These are phyloP conservation scores for Blumeria graminis DNA, from an alignment of 2,329 filamentous ascomycete genomes.

Conservation along the genomic window DNA sequence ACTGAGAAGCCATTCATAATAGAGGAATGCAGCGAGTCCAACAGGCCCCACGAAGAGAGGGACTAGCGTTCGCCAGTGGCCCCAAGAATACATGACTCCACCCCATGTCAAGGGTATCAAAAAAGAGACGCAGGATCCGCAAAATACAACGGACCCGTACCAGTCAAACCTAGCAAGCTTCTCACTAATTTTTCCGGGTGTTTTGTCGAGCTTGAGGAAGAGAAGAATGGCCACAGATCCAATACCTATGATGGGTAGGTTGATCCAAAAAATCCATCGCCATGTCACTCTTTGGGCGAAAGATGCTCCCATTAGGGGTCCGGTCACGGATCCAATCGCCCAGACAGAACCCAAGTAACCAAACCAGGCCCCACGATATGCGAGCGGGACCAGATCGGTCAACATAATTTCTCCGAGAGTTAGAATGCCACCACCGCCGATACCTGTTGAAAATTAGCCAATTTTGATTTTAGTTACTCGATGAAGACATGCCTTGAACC, in stretches of 20 bases:
- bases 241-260: slow-evolving; percentile 11
- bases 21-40: slow-evolving; percentile 25
- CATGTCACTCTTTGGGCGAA: slow-evolving; percentile 27
- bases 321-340: slow-evolving; percentile 29
- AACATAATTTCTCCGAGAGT: slow-evolving; percentile 22
- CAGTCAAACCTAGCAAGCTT: slow-evolving; percentile 32
- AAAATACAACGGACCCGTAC: slow-evolving; percentile 35
- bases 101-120: slow-evolving; percentile 38
- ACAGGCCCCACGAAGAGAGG: slow-evolving; percentile 31
- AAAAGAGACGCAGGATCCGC: slow-evolving; percentile 31
- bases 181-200: slow-evolving; percentile 6
- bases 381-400: slow-evolving; percentile 22
- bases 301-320: slow-evolving; percentile 27
- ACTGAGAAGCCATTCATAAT: slow-evolving; percentile 23
- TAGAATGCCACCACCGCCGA: slow-evolving; percentile 26
- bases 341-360: slow-evolving; percentile 20
- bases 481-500: slow-evolving; percentile 19
- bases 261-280: slow-evolving; percentile 38
- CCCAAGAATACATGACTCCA: slow-evolving; percentile 40
- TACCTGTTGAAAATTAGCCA: neutral
- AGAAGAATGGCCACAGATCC: slow-evolving; percentile 10
- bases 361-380: slow-evolving; percentile 17
- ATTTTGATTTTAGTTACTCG: no score
- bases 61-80: slow-evolving; percentile 33
- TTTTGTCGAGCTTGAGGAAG: slow-evolving; percentile 11